Evolutionary conservation across 176 grass and related monocot species (phyloP), one percentile per base, ranked within the genome.

Genomic region (Zoysia pacifica): DNA sequence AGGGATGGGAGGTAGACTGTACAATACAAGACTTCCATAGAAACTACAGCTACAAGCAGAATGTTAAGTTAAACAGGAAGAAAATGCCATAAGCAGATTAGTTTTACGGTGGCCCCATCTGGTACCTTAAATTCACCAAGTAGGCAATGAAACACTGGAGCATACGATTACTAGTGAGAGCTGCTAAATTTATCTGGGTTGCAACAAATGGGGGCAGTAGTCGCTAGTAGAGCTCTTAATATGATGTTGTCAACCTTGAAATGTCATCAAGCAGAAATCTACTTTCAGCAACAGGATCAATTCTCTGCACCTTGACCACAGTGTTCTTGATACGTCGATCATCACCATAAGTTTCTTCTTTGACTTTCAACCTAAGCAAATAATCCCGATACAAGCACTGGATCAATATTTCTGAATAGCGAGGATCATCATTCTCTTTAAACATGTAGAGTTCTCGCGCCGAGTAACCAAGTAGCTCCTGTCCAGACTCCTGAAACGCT

Each of bases 301-400:
- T 50, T 72, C 62, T 95, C 71, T 99, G 86, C 77, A 89, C 90
- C 79, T 95, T 93, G 58, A 59, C 82, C 40, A 89, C 77, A 2
- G 92, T 93, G 64, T 84, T 85, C 81, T 91, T 95, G 42, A 99
- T 90, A 38, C 81, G 87, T 37, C 91, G 88, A 64, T 95, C 92
- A 7, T 99, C 92, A 1, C 96, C 82, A 9, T 91, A 86, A 12
- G 75, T 70, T 77, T 99, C 96, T 69, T 99, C 96, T 83, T 98
- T 98, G 49, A 94, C 80, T 77, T 99, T 95, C 82, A 99, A 78
- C 73, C 85, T 93, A 20, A 95, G 86, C 20, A 93, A 62, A 77
- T 87, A 94, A 16, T 86, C 75, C 72, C 82, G 36, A 79, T 89
- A 86, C 73, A 99, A 86, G 51, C 90, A 86, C 20, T 49, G 48